Conservation (phyloP, 176 grass and related monocot genomes). For the Avena insularis region DNA sequence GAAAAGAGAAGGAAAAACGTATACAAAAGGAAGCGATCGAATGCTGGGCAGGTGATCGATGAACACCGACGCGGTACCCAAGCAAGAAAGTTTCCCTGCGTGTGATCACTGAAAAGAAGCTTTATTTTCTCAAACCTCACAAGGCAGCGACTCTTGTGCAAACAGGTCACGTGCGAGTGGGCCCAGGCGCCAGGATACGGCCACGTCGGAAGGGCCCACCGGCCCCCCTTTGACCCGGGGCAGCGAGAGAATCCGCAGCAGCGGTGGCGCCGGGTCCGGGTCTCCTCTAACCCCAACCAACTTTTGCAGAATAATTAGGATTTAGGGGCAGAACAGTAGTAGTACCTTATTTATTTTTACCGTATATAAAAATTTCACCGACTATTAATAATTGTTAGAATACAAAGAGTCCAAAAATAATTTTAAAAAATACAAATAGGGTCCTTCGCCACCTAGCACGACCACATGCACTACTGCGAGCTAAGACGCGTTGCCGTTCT, state of each 20-base stretch:
- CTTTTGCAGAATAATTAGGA: constrained; percentile 10
- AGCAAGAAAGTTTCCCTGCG: background rate
- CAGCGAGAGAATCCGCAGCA: constrained; percentile 26
- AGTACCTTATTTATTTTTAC: background rate
- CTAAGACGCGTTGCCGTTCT: too few species aligned
- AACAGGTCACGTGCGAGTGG: constrained; percentile 39
- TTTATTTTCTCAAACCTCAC: background rate
- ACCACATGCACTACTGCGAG: too few species aligned
- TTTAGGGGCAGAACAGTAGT: constrained; percentile 2
- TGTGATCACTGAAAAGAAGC: background rate
- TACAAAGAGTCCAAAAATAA: too few species aligned
- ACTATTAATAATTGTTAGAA: too few species aligned
- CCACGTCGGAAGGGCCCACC: constrained; percentile 57
- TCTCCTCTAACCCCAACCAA: constrained; percentile 65
- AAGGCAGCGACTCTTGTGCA: background rate
- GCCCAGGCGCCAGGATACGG: constrained; percentile 18
- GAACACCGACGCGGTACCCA: background rate
- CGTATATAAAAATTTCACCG: too few species aligned
- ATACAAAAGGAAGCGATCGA: background rate
- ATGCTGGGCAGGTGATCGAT: background rate
- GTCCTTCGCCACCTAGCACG: too few species aligned
- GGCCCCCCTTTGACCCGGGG: constrained; percentile 68
- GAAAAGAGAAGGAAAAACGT: background rate
- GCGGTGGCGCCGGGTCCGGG: constrained; percentile 61
- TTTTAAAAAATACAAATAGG: too few species aligned